Base-by-base conservation (phyloP, 768 basidiomycete species). In the Calocera cornea region DNA sequence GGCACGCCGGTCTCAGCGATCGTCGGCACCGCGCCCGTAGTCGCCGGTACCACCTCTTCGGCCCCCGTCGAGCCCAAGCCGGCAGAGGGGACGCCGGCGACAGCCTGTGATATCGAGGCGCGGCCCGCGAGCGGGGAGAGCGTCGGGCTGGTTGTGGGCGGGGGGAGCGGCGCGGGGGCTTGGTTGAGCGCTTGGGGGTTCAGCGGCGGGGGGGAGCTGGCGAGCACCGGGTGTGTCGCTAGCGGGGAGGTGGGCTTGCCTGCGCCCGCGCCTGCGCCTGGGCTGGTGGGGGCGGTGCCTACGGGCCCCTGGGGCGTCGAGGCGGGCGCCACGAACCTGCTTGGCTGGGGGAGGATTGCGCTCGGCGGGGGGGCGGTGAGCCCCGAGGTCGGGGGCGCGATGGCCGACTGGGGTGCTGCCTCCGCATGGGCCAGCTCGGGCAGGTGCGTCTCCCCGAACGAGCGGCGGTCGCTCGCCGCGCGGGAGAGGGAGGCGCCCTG, bases 361-460 rank as follows among this genome's bases (percentile, higher is more conserved):
- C 54, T 72, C 3, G 70, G 67, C 27, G 73, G 70, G 0, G 49
- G 67, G 17, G 44, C 33, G 36, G 47, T 38, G 16, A 34, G 31
- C 33, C 49, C 44, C 14, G 64, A 74, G 73, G 14, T 80, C 73
- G 64, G 77, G 19, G 67, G 33, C 16, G 50, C 31, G 44, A 22
- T n/a, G 22, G 67, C 36, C 64, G 66, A 38, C 22, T 19, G 34
- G 64, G 41, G 2, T 22, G 38, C 17, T 49, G 47, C 11, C 67
- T 50, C 64, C 64, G 41, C 40, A 2, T 17, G 71, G 54, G 34
- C 69, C 64, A 33, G 50, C 70, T 31, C 36, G 76, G 65, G 90
- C 85, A 70, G 78, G 72, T 93, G 91, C 41, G 86, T 92, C 76
- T 87, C 88, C 22, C 91, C 91, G 73, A 93, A 93, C 76, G 88